Conservation (phyloP, 495 filamentous ascomycete genomes). For the Cercophora newfieldiana region DNA sequence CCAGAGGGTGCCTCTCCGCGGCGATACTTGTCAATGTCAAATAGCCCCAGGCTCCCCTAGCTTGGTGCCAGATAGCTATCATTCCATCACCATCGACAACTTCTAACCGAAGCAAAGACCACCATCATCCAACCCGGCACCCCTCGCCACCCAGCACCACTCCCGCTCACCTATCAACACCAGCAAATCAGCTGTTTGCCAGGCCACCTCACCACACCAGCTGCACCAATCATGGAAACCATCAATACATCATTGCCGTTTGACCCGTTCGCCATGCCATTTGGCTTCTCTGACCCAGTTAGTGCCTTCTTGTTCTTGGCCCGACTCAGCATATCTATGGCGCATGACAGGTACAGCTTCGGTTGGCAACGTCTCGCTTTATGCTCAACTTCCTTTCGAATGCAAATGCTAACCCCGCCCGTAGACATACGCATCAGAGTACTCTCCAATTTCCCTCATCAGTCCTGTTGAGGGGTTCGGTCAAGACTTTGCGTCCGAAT, state of each 20-base stretch:
- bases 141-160: background rate
- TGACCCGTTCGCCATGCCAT: constrained; percentile 28
- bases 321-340: background rate
- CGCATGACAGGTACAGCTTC: background rate
- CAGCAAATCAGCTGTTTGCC: constrained; percentile 2
- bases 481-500: constrained; percentile 35
- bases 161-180: background rate
- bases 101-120: background rate
- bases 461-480: constrained; percentile 26
- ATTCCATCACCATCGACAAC: constrained; percentile 1
- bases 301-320: constrained; percentile 18
- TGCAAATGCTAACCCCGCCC: constrained; percentile 9
- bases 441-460: constrained; percentile 30
- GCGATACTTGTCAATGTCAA: constrained; percentile 18
- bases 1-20: constrained; percentile 1
- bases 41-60: constrained; percentile 16
- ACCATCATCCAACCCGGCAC: background rate
- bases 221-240: background rate
- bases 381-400: background rate
- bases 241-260: constrained; percentile 19
- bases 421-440: constrained; percentile 26
- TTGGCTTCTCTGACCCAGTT: constrained; percentile 26
- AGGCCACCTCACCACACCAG: constrained; percentile 2
- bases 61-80: background rate
- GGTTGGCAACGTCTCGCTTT: background rate